Base-by-base conservation (phyloP, 139 green algal genomes). In the Pedinophyceae sp. region DNA sequence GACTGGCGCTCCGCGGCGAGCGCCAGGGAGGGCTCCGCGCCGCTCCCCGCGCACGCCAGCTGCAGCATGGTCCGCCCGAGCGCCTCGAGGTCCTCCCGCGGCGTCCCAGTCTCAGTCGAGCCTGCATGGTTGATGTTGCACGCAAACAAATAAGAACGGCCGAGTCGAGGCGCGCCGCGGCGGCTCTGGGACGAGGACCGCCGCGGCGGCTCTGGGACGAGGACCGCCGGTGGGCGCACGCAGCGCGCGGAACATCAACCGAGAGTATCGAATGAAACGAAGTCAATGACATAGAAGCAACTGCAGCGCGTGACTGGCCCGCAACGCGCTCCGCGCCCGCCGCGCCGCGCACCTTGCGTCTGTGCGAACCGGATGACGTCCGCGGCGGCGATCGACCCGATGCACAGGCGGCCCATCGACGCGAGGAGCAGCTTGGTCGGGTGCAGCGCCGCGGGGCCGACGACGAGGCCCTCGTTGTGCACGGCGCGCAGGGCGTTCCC, bases 381-480 rank as follows among this genome's bases (percentile, higher is more conserved):
- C 16, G 67, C 23, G 1, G 91, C 27, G 27, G 83, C 86, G 41
- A 93, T 48, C 3, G 45, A 63, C 18, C 68, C 71, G 0, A 91
- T 27, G 1, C 75, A 66, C 47, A 93, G 45, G 16, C 83, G 58
- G 2, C 79, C 76, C 0, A 66, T 55, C 34, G 57, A 67, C 2
- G 66, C 76, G 48, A 91, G 46, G 49, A 89, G 72, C 38, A 88
- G 82, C 70, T 95, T 95, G 58, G 58, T 79, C 27, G 87, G 69
- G 25, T 70, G 50, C 30, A 95, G 71, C 30, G 52, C 52, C 15
- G 52, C 57, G 0, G 72, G 59, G 1, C 74, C 59, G 16, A 75
- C 40, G 19, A 68, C 63, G 27, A 91, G 72, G 0, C 85, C 83
- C 4, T 67, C 66, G 24, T 49, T 52, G 59, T 95, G 86, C 46